Evolutionary conservation across 129 eudicot species (phyloP).

Genomic region (Artemisia tridentata): DNA sequence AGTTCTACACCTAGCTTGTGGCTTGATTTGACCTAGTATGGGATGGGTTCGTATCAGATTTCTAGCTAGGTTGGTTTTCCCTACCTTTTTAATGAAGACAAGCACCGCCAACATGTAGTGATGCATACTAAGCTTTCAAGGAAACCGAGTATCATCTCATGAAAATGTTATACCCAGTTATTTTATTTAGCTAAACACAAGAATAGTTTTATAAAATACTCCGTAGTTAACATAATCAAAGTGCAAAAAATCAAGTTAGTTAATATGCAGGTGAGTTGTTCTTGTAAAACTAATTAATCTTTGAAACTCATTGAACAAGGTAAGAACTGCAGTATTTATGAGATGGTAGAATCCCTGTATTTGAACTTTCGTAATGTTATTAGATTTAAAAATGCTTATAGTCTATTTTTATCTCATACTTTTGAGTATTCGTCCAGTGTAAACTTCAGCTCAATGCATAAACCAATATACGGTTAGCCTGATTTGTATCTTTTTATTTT

Average conservation of each 20-base stretch:
- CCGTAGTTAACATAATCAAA: neutral
- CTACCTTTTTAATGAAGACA: neutral
- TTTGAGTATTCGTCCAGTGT: neutral
- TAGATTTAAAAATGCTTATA: neutral
- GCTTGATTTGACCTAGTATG: too few relatives aligned
- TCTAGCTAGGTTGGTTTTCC: neutral
- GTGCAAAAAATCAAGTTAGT: neutral
- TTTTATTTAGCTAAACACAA: constrained; percentile 7
- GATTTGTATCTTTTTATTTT: neutral
- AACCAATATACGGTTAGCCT: neutral
- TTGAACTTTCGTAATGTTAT: neutral
- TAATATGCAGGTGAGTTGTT: too few relatives aligned
- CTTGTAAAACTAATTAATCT: neutral
- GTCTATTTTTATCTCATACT: neutral
- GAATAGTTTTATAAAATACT: neutral
- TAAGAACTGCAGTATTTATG: neutral
- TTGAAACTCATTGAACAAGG: constrained; percentile 2
- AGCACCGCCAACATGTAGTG: neutral
- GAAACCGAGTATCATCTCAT: constrained; percentile 3
- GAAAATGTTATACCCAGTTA: neutral
- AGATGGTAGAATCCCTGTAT: neutral
- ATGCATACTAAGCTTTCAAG: neutral
- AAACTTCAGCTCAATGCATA: neutral
- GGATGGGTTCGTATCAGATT: too few relatives aligned
- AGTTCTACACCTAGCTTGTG: too few relatives aligned